Base-by-base conservation (phyloP, 208 protist genomes). In the Acanthamoeba sp. region DNA sequence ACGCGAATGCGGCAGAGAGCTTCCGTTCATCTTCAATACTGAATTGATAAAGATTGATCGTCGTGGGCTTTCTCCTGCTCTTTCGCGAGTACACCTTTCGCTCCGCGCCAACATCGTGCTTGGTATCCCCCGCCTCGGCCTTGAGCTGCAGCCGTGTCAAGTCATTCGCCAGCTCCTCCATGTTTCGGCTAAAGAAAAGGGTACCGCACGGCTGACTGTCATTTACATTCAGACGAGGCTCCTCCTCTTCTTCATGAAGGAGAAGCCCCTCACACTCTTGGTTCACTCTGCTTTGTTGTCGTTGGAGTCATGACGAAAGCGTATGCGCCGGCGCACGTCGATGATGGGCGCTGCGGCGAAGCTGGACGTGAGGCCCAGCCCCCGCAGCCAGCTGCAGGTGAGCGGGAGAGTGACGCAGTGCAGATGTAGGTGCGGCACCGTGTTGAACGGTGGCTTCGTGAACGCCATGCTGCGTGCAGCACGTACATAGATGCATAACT, bases 371-470 rank as follows among this genome's bases (percentile, higher is more conserved):
- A 78, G 69, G 34, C 10, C 69, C 69, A 78, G 69, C 2, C 69
- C 69, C 1, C 69, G 69, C 4, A 78, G 69, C 36, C 69, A 45
- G 29, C 69, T n/a, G 38, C 69, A 78, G 34, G 69, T 78, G 24
- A 78, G 69, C 16, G 69, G 69, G 9, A 78, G 69, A 2, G 32
- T 48, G 18, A 78, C 69, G 69, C 69, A 78, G 69, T 78, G 69
- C 34, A 78, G 38, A 34, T 78, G 69, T 18, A 78, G 69, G 29
- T 78, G 69, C 1, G 69, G 34, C 34, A 78, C 69, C 69, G 22
- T 78, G 38, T 78, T 78, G 69, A 78, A 78, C 34, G 69, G 69
- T 4, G 69, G 69, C 36, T 45, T 38, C 16, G 69, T 78, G 69
- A 78, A 78, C 2, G 69, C 69, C 69, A 78, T 78, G 34, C 69